phyloP scores from a whole-genome alignment of 257 asterid genomes.

The Fraxinus anomala region DNA sequence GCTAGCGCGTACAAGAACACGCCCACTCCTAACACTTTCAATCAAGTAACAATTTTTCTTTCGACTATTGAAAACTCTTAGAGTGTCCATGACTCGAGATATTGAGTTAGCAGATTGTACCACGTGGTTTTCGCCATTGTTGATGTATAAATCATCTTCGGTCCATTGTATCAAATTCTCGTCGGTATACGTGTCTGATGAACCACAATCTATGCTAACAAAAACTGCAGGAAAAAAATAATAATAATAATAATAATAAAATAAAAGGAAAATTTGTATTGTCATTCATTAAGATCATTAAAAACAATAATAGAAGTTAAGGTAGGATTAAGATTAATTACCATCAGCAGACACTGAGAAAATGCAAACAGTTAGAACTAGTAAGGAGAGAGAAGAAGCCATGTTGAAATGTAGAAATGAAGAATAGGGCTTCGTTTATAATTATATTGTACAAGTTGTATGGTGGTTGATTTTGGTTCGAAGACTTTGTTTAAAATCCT shows the following conservation, averaged over 20 bases:
- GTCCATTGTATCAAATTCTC: conserved; percentile 32
- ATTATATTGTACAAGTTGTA: not conserved
- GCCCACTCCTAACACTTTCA: conserved; percentile 21
- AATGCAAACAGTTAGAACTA: conserved; percentile 23
- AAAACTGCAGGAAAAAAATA: conserved; percentile 17
- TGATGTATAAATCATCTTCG: conserved; percentile 29
- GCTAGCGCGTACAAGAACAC: conserved; percentile 55
- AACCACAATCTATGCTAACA: conserved; percentile 47
- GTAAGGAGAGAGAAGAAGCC: conserved; percentile 19
- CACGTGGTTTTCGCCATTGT: conserved; percentile 25
- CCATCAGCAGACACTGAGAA: conserved; percentile 34
- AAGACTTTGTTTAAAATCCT: not conserved
- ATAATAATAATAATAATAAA: not conserved
- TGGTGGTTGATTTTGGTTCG: not conserved
- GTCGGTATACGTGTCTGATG: conserved; percentile 34
- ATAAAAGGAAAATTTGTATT: not conserved
- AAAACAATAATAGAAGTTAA: not conserved
- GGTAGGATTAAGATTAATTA: conserved; percentile 1
- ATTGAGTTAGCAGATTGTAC: conserved; percentile 31
- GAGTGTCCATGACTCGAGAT: conserved; percentile 45
- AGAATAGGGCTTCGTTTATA: not conserved
- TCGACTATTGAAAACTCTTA: conserved; percentile 49
- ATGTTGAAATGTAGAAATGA: conserved; percentile 13
- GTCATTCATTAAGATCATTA: not conserved
- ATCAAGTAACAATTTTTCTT: conserved; percentile 55